phyloP scores from a whole-genome alignment of 163 green algal species.

The Chlamydomonas reinhardtii region DNA sequence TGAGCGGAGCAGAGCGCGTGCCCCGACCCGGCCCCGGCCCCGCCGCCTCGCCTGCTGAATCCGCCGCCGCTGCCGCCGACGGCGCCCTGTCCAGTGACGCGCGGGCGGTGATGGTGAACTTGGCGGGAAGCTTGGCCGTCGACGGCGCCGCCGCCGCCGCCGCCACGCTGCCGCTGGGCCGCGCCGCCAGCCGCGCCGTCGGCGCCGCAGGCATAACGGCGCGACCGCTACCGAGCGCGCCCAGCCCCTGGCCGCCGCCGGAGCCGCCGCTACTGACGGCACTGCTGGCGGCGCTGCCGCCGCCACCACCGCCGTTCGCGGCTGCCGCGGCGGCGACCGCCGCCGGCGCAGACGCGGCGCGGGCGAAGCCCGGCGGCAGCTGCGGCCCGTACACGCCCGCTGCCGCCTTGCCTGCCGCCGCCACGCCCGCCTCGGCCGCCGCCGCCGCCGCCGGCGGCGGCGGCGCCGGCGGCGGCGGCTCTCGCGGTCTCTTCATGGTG shows the following conservation, averaged over 20 bases:
- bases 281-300: not conserved
- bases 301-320: not conserved
- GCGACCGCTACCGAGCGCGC: too few relatives aligned
- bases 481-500: conserved; percentile 32
- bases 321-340: not conserved
- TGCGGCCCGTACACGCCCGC: conserved; percentile 14
- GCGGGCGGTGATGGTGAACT: not conserved
- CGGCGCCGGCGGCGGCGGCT: not conserved
- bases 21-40: too few relatives aligned
- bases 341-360: not conserved
- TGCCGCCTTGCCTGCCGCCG: not conserved
- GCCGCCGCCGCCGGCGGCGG: not conserved
- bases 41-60: too few relatives aligned
- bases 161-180: too few relatives aligned
- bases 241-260: too few relatives aligned
- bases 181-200: too few relatives aligned
- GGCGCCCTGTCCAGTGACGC: too few relatives aligned
- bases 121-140: not conserved
- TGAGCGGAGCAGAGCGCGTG: not conserved
- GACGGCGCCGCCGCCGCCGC: not conserved
- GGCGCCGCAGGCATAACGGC: too few relatives aligned
- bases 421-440: not conserved
- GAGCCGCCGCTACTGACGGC: too few relatives aligned
- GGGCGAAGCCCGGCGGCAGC: conserved; percentile 2
- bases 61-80: too few relatives aligned